These are phyloP conservation scores for Candida nonsorbophila DNA, from an alignment of 805 yeast species.

Conservation along the genomic window DNA sequence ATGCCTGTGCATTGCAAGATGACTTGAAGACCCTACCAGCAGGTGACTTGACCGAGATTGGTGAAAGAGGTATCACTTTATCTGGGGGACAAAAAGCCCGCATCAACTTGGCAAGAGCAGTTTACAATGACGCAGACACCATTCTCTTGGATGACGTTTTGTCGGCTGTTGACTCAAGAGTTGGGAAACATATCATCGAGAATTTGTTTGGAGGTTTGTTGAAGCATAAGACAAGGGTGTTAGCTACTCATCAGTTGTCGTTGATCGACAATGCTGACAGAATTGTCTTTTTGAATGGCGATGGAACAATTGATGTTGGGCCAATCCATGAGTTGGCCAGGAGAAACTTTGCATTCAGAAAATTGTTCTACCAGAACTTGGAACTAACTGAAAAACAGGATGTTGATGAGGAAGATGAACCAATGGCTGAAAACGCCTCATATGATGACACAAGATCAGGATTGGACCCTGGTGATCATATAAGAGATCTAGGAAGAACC, in stretches of 20 bases:
- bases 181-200: slow-evolving; percentile 35
- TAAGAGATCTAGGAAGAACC: slow-evolving; percentile 20
- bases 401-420: slow-evolving; percentile 3
- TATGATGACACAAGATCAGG: slow-evolving; percentile 1
- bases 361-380: slow-evolving; percentile 43
- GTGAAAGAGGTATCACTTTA: slow-evolving; percentile 40
- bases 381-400: slow-evolving; percentile 9
- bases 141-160: slow-evolving; percentile 40
- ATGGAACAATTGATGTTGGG: slow-evolving; percentile 38
- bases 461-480: slow-evolving; percentile 1
- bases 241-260: slow-evolving; percentile 41
- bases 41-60: slow-evolving; percentile 37
- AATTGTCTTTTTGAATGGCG: slow-evolving; percentile 34
- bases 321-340: slow-evolving; percentile 21
- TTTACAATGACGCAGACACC: slow-evolving; percentile 26
- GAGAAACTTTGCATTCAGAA: slow-evolving; percentile 42
- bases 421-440: slow-evolving; percentile 1
- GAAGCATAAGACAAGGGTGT: slow-evolving; percentile 26
- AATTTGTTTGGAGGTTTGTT: slow-evolving; percentile 29
- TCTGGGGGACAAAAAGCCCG: slow-evolving; percentile 45
- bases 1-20: slow-evolving; percentile 36
- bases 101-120: slow-evolving; percentile 40
- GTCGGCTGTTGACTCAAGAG: slow-evolving; percentile 39
- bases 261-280: slow-evolving; percentile 33
- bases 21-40: slow-evolving; percentile 31